Base-by-base conservation (phyloP, 352 stramenopile species). In the Globisporangium cylindrosporum region DNA sequence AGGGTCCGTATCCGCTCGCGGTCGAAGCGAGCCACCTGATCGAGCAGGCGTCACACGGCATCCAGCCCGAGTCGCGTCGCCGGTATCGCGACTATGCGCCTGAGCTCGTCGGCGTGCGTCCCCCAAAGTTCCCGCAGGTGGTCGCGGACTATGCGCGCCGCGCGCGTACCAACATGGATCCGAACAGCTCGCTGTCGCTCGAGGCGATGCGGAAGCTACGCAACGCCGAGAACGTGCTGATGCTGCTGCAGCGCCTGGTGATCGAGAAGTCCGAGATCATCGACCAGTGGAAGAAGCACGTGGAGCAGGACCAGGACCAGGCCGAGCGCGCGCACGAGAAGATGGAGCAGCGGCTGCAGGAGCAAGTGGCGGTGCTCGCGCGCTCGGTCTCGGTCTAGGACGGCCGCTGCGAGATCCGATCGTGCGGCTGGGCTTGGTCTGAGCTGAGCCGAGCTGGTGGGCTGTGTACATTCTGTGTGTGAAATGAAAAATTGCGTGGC, bases 231-330 rank as follows among this genome's bases (percentile, higher is more conserved):
- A 94, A 92, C 66, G 79, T 92, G 18, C 68, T 94, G 51, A 91
- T 95, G 73, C 75, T 93, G 70, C 67, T 92, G 66, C 88, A 95
- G 68, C 84, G 86, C 5, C 78, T 93, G 36, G 88, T 93, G 66
- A 89, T 93, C 46, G 79, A 91, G 63, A 95, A 95, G 69, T 74
- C 92, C 3, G 86, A 93, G 68, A 67, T 87, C n/a, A 79, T 95
- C 24, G 84, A 92, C 18, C 83, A 90, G 66, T 95, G 88, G 88
- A 85, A 88, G 57, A 64, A 69, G 6, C 78, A 89, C 60, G 78
- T 95, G 0, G 83, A 79, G 27, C 85, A 84, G 62, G 86, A 93
- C 61, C 73, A 79, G 34, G 83, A 80, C 29, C 70, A 69, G 24
- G 82, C 83, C 54, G 86, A 93, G 51, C 76, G 71, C 22, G 75